Conservation (phyloP, 768 basidiomycete genomes). For the Amanita polypyramis region DNA sequence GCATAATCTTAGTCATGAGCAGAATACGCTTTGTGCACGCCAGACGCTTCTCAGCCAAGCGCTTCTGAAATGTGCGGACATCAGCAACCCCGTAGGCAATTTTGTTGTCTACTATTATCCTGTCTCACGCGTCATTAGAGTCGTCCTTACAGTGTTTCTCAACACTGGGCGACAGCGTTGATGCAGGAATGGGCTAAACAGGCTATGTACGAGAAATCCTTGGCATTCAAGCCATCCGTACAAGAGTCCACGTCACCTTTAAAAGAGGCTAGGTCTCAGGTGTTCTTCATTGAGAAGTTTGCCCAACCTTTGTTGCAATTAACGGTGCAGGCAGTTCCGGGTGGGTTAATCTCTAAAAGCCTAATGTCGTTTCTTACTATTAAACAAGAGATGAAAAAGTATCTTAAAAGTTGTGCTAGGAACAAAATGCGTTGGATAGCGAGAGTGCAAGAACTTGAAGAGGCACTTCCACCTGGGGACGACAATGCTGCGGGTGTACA, state of each 20-base stretch:
- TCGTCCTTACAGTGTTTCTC: constrained; percentile 85
- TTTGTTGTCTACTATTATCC: background rate
- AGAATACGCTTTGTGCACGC: constrained; percentile 31
- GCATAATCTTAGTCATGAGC: constrained; percentile 31
- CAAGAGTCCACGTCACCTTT: constrained; percentile 32
- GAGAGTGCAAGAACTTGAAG: constrained; percentile 7
- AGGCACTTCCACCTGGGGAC: background rate
- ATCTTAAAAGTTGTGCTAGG: constrained; percentile 51
- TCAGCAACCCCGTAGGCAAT: constrained; percentile 86
- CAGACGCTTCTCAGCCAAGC: constrained; percentile 78
- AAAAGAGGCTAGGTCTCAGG: constrained; percentile 70
- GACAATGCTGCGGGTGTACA: background rate
- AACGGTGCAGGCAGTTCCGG: constrained; percentile 62
- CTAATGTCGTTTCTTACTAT: background rate
- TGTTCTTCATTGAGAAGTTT: constrained; percentile 80
- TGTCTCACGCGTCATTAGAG: constrained; percentile 37
- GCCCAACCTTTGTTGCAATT: constrained; percentile 78
- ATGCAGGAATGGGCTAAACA: constrained; percentile 89
- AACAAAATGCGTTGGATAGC: constrained; percentile 65
- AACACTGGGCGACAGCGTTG: constrained; percentile 86
- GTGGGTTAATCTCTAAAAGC: constrained; percentile 26
- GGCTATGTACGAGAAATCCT: constrained; percentile 72
- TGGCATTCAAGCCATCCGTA: constrained; percentile 61
- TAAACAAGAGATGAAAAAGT: constrained; percentile 51
- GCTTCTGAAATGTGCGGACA: constrained; percentile 95